These are phyloP conservation scores for Monosporozyma servazzii DNA, from an alignment of 805 yeast genomes.

Conservation along the genomic window DNA sequence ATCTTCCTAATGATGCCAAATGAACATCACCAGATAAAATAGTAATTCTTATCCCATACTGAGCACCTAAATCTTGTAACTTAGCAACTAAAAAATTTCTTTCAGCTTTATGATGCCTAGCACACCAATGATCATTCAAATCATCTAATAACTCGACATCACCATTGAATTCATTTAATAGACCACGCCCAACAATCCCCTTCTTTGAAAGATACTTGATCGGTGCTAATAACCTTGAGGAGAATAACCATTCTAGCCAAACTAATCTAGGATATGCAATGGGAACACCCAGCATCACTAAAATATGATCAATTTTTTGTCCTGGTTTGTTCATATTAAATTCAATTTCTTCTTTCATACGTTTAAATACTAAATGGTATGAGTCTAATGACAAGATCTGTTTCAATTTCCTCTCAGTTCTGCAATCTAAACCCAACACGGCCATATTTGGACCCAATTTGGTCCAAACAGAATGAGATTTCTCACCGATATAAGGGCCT, in stretches of 20 bases:
- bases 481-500: slow-evolving; percentile 58
- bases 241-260: slow-evolving; percentile 73
- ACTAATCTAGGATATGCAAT: slow-evolving; percentile 90
- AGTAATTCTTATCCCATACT: slow-evolving; percentile 62
- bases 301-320: slow-evolving; percentile 55
- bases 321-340: slow-evolving; percentile 20
- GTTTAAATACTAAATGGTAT: slow-evolving; percentile 50
- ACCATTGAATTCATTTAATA: slow-evolving; percentile 89
- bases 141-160: slow-evolving; percentile 86
- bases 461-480: slow-evolving; percentile 59
- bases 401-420: slow-evolving; percentile 73
- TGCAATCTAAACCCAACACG: slow-evolving; percentile 78
- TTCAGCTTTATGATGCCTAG: slow-evolving; percentile 75
- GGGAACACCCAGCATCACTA: slow-evolving; percentile 87
- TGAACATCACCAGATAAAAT: slow-evolving; percentile 92
- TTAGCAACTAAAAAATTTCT: slow-evolving; percentile 59
- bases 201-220: slow-evolving; percentile 48
- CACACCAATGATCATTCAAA: slow-evolving; percentile 95
- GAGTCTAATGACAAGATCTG: slow-evolving; percentile 47
- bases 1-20: slow-evolving; percentile 72
- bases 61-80: slow-evolving; percentile 58
- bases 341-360: slow-evolving; percentile 48
- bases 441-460: slow-evolving; percentile 67
- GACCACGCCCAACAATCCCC: slow-evolving; percentile 57
- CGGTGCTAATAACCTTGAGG: slow-evolving; percentile 55